Evolutionary conservation across 768 basidiomycete genomes (phyloP).

Genomic region (Naganishia kalamii): DNA sequence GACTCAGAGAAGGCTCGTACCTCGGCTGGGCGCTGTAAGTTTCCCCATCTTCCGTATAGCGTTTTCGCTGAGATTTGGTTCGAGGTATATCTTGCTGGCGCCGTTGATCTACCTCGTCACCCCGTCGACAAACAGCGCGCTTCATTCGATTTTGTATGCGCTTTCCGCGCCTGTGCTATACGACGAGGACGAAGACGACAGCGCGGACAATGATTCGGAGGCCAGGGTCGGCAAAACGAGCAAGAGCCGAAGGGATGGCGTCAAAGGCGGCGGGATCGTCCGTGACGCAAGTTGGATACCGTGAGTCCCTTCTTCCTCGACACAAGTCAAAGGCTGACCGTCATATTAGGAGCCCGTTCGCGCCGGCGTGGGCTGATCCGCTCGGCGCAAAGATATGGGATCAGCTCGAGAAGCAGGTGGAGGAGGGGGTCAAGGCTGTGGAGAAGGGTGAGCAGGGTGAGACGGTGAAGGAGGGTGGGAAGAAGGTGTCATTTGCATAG

Average conservation of each 20-base stretch:
- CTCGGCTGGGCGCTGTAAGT: conserved; percentile 61
- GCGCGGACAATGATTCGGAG: background rate
- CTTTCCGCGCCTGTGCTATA: conserved; percentile 52
- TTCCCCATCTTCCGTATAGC: background rate
- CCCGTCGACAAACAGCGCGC: conserved; percentile 59
- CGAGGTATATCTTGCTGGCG: conserved; percentile 57
- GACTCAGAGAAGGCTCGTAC: conserved; percentile 62
- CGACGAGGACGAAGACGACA: conserved; percentile 10
- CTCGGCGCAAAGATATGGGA: conserved; percentile 17
- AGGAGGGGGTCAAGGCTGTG: conserved; percentile 11
- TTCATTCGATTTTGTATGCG: conserved; percentile 74
- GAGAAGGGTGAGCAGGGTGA: background rate
- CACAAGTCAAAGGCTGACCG: background rate
- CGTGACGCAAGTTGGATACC: conserved; percentile 13
- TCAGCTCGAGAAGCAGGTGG: conserved; percentile 3
- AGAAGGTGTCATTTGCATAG: background rate
- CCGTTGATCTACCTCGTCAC: conserved; percentile 64
- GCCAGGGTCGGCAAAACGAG: background rate
- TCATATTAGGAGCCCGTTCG: background rate
- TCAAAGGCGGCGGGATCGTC: conserved; percentile 16
- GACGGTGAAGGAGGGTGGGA: background rate
- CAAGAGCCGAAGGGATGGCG: conserved; percentile 11
- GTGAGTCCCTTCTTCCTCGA: background rate
- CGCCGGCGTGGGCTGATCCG: conserved; percentile 8
- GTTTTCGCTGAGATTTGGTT: conserved; percentile 30